Evolutionary conservation across 257 asterid species (phyloP).

Genomic region (Eustoma russellianum): DNA sequence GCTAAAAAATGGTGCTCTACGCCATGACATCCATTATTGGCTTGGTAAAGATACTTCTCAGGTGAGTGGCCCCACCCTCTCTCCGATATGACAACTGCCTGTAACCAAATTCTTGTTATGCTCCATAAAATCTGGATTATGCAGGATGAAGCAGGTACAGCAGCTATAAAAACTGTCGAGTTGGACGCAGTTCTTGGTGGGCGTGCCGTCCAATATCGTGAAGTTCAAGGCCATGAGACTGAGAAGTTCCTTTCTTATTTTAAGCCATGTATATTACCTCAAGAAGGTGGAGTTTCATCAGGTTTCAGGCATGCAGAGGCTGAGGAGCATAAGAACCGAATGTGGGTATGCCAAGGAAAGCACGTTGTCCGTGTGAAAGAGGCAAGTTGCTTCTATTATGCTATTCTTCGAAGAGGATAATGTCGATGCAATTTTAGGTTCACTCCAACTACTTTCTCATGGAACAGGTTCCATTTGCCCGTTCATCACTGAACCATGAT

Average conservation of each 20-base stretch:
- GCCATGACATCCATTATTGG: conserved; percentile 97
- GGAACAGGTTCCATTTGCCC: conserved; percentile 79
- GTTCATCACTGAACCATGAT: conserved; percentile 94
- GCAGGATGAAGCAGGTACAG: conserved; percentile 92
- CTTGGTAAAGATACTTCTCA: conserved; percentile 88
- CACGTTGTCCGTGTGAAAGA: conserved; percentile 94
- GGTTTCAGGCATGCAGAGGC: conserved; percentile 79
- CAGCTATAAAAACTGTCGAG: conserved; percentile 83
- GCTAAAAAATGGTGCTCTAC: conserved; percentile 70
- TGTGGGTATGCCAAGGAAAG: conserved; percentile 87
- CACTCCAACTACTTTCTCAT: conserved; percentile 10
- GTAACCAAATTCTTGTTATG: neutral
- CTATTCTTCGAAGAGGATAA: conserved; percentile 7
- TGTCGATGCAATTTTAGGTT: neutral
- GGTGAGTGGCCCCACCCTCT: conserved; percentile 30
- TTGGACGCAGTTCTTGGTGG: conserved; percentile 96
- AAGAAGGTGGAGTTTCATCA: conserved; percentile 91
- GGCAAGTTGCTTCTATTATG: conserved; percentile 40
- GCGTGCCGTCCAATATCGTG: conserved; percentile 97
- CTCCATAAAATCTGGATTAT: conserved; percentile 5
- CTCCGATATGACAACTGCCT: neutral
- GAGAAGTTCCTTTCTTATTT: conserved; percentile 96
- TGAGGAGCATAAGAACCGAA: conserved; percentile 67
- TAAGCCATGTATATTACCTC: conserved; percentile 96
- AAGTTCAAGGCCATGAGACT: conserved; percentile 94